Evolutionary conservation across 1,139 yeast genomes (phyloP).

Genomic region (Suhomyces anneliseae): DNA sequence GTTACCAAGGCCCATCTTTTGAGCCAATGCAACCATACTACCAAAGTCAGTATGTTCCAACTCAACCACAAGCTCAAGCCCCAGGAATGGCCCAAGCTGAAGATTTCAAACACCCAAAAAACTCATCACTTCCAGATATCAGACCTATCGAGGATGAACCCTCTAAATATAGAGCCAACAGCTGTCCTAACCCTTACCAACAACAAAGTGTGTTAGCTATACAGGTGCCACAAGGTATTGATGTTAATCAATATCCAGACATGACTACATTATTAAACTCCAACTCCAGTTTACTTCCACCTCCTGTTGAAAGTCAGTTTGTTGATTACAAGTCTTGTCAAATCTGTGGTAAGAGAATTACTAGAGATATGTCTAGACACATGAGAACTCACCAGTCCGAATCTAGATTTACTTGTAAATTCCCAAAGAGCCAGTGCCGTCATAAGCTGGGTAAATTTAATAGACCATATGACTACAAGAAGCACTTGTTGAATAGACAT

Average conservation of each 20-base stretch:
- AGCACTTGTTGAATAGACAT: slow-evolving; percentile 64
- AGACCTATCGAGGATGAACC: slow-evolving; percentile 6
- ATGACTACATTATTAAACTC: slow-evolving; percentile 44
- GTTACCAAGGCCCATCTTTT: slow-evolving; percentile 1
- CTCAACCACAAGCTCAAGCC: neutral
- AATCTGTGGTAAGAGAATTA: slow-evolving; percentile 57
- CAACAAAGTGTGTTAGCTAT: slow-evolving; percentile 6
- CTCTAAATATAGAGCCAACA: slow-evolving; percentile 7
- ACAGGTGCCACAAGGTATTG: slow-evolving; percentile 18
- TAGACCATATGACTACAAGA: slow-evolving; percentile 69
- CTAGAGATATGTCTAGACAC: slow-evolving; percentile 66
- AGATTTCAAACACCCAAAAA: slow-evolving; percentile 8
- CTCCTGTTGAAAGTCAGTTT: slow-evolving; percentile 34
- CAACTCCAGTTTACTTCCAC: slow-evolving; percentile 33
- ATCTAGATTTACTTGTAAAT: slow-evolving; percentile 59
- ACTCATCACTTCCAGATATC: slow-evolving; percentile 5
- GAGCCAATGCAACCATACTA: slow-evolving; percentile 3
- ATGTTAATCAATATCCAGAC: slow-evolving; percentile 35
- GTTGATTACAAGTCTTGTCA: slow-evolving; percentile 39
- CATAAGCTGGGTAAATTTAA: slow-evolving; percentile 62
- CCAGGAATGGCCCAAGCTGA: neutral
- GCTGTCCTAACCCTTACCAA: slow-evolving; percentile 3
- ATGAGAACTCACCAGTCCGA: slow-evolving; percentile 62
- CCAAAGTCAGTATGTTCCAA: slow-evolving; percentile 4
- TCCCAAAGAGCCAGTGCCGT: slow-evolving; percentile 54